Percentiles rank a stretch among this genome's conserved stretches.
Conservation (phyloP, 176 grass and related monocot species). For the Raddia guianensis region DNA sequence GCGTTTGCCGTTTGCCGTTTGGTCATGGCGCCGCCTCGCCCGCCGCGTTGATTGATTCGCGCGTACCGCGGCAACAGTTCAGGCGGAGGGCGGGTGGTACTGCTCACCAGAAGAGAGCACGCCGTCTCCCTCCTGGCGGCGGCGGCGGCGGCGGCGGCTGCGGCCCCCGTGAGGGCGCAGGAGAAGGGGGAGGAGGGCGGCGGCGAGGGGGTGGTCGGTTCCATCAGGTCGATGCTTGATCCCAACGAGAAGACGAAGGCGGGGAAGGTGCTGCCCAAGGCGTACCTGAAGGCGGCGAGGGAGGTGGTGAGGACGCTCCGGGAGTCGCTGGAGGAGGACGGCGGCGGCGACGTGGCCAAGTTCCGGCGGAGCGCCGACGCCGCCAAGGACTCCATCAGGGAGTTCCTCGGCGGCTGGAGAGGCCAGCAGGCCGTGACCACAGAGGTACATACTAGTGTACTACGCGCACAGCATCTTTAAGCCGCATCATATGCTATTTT, state of each 20-base stretch:
- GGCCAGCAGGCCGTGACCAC: conserved; percentile 62
- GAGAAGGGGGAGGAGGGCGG: conserved; percentile 6
- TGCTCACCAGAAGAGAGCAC: conserved; percentile 48
- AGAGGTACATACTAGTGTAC: conserved; percentile 49
- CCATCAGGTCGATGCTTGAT: conserved; percentile 85
- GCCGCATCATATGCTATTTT: no score
- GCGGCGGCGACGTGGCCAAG: conserved; percentile 61
- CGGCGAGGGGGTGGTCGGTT: conserved; percentile 50
- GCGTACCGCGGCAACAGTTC: conserved; percentile 61
- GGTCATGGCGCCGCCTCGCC: background rate
- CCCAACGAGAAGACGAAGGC: conserved; percentile 79
- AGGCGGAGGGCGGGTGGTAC: conserved; percentile 43
- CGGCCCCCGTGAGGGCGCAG: conserved; percentile 50
- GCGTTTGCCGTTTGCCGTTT: no score
- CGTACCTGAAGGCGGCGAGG: conserved; percentile 89
- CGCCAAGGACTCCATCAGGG: conserved; percentile 81
- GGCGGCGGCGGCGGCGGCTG: background rate
- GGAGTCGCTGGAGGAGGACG: conserved; percentile 73
- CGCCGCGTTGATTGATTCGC: background rate
- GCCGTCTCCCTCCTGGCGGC: conserved; percentile 38
- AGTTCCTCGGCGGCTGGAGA: conserved; percentile 76
- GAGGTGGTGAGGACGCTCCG: conserved; percentile 88
- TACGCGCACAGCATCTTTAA: no score
- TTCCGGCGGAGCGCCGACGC: conserved; percentile 82
- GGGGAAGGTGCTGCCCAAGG: conserved; percentile 82